phyloP scores from a whole-genome alignment of 345 rosid genomes.

The Cardamine occulta region DNA sequence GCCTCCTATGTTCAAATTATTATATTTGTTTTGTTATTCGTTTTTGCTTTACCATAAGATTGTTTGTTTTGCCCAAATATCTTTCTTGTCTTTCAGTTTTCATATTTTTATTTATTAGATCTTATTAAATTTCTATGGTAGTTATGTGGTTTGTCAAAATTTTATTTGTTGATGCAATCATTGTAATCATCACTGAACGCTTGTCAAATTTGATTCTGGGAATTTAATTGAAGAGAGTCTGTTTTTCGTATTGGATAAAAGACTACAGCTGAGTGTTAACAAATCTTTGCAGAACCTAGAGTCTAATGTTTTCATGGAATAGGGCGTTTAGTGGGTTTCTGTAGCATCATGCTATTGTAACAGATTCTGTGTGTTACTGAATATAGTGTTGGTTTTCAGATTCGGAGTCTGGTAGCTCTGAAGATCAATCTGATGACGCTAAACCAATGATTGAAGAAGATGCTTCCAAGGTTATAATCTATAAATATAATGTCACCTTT shows the following conservation, averaged over 20 bases:
- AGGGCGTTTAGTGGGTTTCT: constrained; percentile 7
- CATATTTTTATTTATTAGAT: constrained; percentile 9
- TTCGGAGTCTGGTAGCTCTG: constrained; percentile 66
- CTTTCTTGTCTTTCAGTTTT: constrained; percentile 5
- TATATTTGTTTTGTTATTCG: not conserved
- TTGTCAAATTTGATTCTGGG: not conserved
- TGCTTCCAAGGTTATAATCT: constrained; percentile 60
- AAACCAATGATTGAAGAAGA: constrained; percentile 50
- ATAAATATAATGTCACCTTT: not conserved
- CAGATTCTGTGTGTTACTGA: constrained; percentile 17
- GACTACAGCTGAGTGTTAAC: not conserved
- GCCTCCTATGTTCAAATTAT: constrained; percentile 20
- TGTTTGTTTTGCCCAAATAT: not conserved
- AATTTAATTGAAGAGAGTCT: not conserved
- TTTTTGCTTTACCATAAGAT: constrained; percentile 2
- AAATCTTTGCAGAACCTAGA: constrained; percentile 13
- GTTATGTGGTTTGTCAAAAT: not conserved
- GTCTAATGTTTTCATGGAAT: not conserved
- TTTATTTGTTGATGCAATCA: not conserved
- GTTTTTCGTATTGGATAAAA: not conserved
- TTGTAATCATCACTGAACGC: not conserved
- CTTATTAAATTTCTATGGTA: not conserved
- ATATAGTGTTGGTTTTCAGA: constrained; percentile 45
- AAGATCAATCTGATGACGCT: constrained; percentile 56
- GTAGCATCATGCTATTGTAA: constrained; percentile 11